A percentile compares a stretch with the other conserved stretches of the same genome.
phyloP scores from a whole-genome alignment of 140 eudicot species.

The Stevia rebaudiana region DNA sequence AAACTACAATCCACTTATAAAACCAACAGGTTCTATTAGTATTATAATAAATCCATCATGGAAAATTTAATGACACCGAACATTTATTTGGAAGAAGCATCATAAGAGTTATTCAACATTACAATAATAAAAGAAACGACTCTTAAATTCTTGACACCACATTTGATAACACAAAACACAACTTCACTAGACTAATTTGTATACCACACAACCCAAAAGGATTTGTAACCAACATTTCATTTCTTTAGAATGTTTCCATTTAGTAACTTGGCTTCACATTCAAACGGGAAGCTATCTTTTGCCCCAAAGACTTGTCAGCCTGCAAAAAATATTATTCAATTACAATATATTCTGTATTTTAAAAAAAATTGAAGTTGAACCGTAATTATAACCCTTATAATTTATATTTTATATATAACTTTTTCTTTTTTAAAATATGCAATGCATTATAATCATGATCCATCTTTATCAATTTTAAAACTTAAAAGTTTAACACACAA shows the following conservation, averaged over 20 bases:
- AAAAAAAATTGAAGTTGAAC: no score
- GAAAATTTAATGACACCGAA: background rate
- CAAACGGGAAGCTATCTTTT: slow-evolving; percentile 86
- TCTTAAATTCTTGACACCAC: slow-evolving; percentile 25
- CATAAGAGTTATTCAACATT: slow-evolving; percentile 24
- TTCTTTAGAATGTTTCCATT: slow-evolving; percentile 11
- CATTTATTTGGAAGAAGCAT: slow-evolving; percentile 27
- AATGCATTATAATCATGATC: background rate
- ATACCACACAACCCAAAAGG: slow-evolving; percentile 27
- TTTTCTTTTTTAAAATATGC: background rate
- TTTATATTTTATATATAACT: no score
- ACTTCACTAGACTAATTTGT: slow-evolving; percentile 31
- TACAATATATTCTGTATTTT: no score
- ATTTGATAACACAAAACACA: slow-evolving; percentile 23
- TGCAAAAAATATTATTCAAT: slow-evolving; percentile 18
- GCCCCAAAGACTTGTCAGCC: slow-evolving; percentile 94
- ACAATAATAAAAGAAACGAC: slow-evolving; percentile 22
- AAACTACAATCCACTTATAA: no score
- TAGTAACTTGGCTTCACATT: slow-evolving; percentile 73
- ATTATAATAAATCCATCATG: background rate
- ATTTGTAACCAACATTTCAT: slow-evolving; percentile 16
- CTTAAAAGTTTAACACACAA: background rate
- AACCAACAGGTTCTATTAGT: background rate
- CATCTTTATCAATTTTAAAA: background rate
- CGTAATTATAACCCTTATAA: no score